A percentile compares a stretch with the other conserved stretches of the same genome.
Evolutionary conservation across 2,329 filamentous ascomycete genomes (phyloP).

Genomic region (Keithomyces neogunnii): DNA sequence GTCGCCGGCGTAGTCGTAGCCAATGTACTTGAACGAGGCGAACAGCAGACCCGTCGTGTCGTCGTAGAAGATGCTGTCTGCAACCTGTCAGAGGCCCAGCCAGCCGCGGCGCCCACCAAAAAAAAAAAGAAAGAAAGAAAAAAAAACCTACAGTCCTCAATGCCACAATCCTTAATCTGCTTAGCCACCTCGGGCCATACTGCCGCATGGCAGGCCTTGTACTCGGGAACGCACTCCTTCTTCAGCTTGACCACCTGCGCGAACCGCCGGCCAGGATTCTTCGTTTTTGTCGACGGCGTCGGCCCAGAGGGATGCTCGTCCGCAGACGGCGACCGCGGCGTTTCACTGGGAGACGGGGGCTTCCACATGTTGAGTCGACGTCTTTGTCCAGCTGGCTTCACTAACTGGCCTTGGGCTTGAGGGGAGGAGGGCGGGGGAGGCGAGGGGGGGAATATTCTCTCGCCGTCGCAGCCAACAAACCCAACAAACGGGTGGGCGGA

Average conservation of each 20-base stretch:
- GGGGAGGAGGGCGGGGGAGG: no score
- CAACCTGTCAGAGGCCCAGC: background rate
- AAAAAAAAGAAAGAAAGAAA: constrained; percentile 6
- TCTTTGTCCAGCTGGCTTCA: no score
- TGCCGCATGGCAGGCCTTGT: constrained; percentile 64
- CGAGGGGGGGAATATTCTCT: no score
- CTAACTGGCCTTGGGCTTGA: no score
- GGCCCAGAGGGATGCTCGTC: background rate
- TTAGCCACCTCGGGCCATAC: constrained; percentile 72
- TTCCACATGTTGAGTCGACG: constrained; percentile 14
- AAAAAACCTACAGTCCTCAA: constrained; percentile 57
- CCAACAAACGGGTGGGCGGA: no score
- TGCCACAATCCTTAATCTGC: constrained; percentile 69
- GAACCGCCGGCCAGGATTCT: constrained; percentile 45
- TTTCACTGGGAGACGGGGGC: constrained; percentile 12
- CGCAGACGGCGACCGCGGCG: constrained; percentile 7
- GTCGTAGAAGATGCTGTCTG: constrained; percentile 69
- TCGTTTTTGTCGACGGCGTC: constrained; percentile 12
- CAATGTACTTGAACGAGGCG: constrained; percentile 71
- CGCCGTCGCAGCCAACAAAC: no score
- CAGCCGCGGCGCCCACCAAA: background rate
- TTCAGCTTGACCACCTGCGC: constrained; percentile 68
- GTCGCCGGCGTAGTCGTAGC: constrained; percentile 61
- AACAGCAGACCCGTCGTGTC: constrained; percentile 56
- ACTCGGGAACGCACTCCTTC: constrained; percentile 55